These are phyloP conservation scores for Fraxinus sp. DNA, from an alignment of 305 asterid species.

Conservation along the genomic window DNA sequence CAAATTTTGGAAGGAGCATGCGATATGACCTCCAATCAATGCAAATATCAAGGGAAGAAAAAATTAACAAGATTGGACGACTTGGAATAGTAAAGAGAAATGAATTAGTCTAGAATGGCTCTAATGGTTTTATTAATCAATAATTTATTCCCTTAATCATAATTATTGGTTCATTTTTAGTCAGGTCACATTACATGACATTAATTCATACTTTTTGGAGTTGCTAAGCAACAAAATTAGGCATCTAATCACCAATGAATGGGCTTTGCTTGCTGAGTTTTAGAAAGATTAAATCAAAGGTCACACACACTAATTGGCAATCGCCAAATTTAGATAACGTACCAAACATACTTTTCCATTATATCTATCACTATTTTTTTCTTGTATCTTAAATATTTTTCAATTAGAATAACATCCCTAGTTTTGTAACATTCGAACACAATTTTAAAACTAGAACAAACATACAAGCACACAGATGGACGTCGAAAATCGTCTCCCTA, in stretches of 20 bases:
- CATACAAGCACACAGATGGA: not conserved
- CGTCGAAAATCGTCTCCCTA: not conserved
- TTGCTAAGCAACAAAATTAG: conserved; percentile 38
- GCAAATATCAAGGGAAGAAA: not conserved
- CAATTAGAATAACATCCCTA: not conserved
- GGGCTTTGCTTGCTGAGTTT: conserved; percentile 24
- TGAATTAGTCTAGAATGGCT: not conserved
- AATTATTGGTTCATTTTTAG: not conserved
- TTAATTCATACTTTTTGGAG: conserved; percentile 16
- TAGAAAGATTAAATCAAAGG: conserved; percentile 14
- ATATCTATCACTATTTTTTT: conserved; percentile 2
- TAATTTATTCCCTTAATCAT: not conserved
- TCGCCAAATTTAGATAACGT: conserved; percentile 40
- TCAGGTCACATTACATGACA: conserved; percentile 6
- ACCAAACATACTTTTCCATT: conserved; percentile 32
- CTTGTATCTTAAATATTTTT: not conserved
- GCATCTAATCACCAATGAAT: conserved; percentile 31
- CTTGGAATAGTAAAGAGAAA: not conserved
- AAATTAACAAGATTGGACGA: not conserved
- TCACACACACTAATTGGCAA: conserved; percentile 24
- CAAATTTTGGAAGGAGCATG: not conserved
- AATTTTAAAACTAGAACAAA: not conserved
- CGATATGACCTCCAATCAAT: not conserved
- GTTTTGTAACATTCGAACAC: not conserved
- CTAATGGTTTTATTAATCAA: not conserved